Percentiles rank a stretch among this genome's conserved stretches.
phyloP scores from a whole-genome alignment of 148 eudicot genomes.

The Fagopyrum esculentum region DNA sequence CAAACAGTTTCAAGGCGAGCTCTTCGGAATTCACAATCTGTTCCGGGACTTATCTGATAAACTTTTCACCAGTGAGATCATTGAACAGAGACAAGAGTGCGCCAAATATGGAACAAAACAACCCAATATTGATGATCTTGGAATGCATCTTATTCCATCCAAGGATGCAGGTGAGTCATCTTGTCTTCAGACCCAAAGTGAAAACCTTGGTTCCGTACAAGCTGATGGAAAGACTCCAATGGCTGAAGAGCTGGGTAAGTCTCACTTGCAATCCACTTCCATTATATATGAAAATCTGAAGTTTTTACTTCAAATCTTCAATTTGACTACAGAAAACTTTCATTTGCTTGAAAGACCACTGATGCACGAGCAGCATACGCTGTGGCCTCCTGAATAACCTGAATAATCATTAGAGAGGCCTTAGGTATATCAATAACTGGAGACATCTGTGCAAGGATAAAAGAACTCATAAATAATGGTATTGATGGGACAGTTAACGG shows the following conservation, averaged over 20 bases:
- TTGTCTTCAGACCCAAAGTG: slow-evolving; percentile 16
- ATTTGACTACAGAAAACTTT: not conserved
- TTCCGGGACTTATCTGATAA: slow-evolving; percentile 90
- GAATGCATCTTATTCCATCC: slow-evolving; percentile 34
- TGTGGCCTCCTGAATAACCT: no score
- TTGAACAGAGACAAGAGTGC: slow-evolving; percentile 43
- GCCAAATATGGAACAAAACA: slow-evolving; percentile 15
- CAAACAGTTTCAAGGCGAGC: slow-evolving; percentile 93
- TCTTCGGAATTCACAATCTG: slow-evolving; percentile 82
- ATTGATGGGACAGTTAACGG: not conserved
- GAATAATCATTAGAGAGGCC: not conserved
- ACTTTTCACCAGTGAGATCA: slow-evolving; percentile 87
- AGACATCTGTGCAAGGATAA: not conserved
- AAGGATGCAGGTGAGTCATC: slow-evolving; percentile 26
- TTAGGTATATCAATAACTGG: not conserved
- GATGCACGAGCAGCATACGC: no score
- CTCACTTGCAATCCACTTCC: not conserved
- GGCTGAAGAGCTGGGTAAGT: slow-evolving; percentile 68
- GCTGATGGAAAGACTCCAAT: slow-evolving; percentile 26
- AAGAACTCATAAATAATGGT: not conserved
- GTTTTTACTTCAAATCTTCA: not conserved
- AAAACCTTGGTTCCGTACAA: slow-evolving; percentile 19
- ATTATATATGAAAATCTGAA: not conserved
- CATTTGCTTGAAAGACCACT: not conserved
- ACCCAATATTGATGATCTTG: slow-evolving; percentile 27